A percentile compares a stretch with the other conserved stretches of the same genome.
These are phyloP conservation scores for Chaetoceros tenuissimus DNA, from an alignment of 108 stramenopile genomes.

Conservation along the genomic window DNA sequence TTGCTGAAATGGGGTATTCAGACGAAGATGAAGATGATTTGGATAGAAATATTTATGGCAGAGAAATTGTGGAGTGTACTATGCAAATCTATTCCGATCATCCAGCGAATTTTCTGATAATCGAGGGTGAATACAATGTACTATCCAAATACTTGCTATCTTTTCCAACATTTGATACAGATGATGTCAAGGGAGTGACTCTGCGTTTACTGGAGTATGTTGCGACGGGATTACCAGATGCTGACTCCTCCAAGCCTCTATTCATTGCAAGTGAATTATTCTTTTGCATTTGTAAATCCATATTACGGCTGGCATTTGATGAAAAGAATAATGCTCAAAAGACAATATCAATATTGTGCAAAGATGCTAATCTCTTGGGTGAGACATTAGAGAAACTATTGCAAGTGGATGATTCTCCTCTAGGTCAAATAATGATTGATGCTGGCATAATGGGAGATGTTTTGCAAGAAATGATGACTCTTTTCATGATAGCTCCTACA, in stretches of 20 bases:
- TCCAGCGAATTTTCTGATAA: slow-evolving; percentile 73
- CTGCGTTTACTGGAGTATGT: slow-evolving; percentile 91
- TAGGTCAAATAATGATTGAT: slow-evolving; percentile 60
- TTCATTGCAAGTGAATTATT: slow-evolving; percentile 73
- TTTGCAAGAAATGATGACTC: slow-evolving; percentile 47
- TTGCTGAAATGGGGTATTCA: slow-evolving; percentile 36
- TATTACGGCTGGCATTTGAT: slow-evolving; percentile 22
- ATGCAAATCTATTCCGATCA: slow-evolving; percentile 90
- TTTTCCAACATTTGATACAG: slow-evolving; percentile 76
- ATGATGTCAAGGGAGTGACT: slow-evolving; percentile 80
- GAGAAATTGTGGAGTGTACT: slow-evolving; percentile 67
- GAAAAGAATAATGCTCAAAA: neutral
- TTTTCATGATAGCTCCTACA: slow-evolving; percentile 27
- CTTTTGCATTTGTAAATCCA: slow-evolving; percentile 59
- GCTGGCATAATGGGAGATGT: slow-evolving; percentile 49
- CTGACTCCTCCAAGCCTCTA: slow-evolving; percentile 63
- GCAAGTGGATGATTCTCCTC: slow-evolving; percentile 72
- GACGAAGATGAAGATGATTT: too few species aligned
- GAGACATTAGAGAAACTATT: slow-evolving; percentile 82
- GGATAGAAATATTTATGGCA: slow-evolving; percentile 9
- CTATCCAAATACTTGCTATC: slow-evolving; percentile 75
- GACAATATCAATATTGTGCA: slow-evolving; percentile 4
- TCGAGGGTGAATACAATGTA: slow-evolving; percentile 73
- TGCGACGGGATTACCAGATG: slow-evolving; percentile 67
- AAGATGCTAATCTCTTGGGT: slow-evolving; percentile 75